These are phyloP conservation scores for Microthlaspi erraticum DNA, from an alignment of 345 rosid genomes.

Conservation along the genomic window DNA sequence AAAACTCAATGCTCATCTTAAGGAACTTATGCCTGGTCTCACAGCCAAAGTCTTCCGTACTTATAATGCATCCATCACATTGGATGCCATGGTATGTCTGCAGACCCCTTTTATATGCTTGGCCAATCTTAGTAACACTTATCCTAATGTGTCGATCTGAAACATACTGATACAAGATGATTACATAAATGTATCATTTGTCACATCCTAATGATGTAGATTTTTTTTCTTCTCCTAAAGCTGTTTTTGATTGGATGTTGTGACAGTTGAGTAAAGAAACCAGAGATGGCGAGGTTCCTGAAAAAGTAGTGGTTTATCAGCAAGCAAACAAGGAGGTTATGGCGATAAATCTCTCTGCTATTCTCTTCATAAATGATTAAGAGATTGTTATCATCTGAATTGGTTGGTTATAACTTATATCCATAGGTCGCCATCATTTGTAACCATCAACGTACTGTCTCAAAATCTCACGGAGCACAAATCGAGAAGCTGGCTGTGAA, in stretches of 20 bases:
- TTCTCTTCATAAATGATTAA: background rate
- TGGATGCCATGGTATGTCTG: constrained; percentile 82
- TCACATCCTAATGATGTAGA: background rate
- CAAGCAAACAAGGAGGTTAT: constrained; percentile 91
- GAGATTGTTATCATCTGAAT: constrained; percentile 10
- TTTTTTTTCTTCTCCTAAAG: background rate
- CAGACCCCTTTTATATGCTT: background rate
- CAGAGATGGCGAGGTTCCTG: constrained; percentile 85
- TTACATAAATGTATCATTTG: background rate
- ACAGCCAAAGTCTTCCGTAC: constrained; percentile 99
- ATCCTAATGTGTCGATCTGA: background rate
- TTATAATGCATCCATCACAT: constrained; percentile 91
- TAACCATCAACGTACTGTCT: constrained; percentile 95
- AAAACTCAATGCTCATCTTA: constrained; percentile 93
- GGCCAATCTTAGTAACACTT: background rate
- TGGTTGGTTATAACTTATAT: constrained; percentile 23
- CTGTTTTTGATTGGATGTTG: constrained; percentile 22
- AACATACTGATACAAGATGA: constrained; percentile 5
- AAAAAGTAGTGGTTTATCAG: constrained; percentile 77
- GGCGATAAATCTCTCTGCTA: background rate
- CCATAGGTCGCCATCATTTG: constrained; percentile 77
- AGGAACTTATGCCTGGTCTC: constrained; percentile 99
- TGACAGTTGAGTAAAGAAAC: constrained; percentile 84
- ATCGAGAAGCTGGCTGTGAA: constrained; percentile 42
- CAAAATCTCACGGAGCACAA: constrained; percentile 71